Conservation (phyloP, 208 protist genomes). For the Tetramitus jugosus region DNA sequence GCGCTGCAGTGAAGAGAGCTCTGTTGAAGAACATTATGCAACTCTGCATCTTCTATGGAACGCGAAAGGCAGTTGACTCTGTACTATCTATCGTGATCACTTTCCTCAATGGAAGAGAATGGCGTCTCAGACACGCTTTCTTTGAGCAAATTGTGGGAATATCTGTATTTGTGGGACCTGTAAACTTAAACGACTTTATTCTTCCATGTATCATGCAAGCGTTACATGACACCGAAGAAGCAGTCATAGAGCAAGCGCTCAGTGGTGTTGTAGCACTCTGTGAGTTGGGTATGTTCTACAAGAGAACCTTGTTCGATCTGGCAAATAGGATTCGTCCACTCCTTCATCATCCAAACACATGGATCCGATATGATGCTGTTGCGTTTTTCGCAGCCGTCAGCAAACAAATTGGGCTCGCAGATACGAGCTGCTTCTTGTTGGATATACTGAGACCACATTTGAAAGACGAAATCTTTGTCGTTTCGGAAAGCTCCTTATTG, state of each 20-base stretch:
- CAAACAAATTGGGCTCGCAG: background rate
- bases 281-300: conserved; percentile 5
- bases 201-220: conserved; percentile 20
- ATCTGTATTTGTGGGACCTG: conserved; percentile 3
- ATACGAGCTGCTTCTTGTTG: conserved; percentile 1
- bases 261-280: background rate
- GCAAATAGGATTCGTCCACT: background rate
- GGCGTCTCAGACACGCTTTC: conserved; percentile 8
- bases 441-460: conserved; percentile 7
- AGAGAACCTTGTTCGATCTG: background rate
- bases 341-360: conserved; percentile 10
- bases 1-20: background rate
- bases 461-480: background rate
- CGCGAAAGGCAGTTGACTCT: background rate
- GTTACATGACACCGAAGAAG: background rate
- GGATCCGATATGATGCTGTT: background rate
- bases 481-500: background rate
- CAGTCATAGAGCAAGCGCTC: conserved; percentile 3
- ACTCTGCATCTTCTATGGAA: conserved; percentile 17
- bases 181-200: conserved; percentile 4
- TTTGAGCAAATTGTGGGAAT: conserved; percentile 15
- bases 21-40: conserved; percentile 5
- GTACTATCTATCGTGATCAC: conserved; percentile 9
- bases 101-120: background rate
- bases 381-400: background rate